phyloP scores from a whole-genome alignment of 1,139 yeast species.

The Geotrichum aggregatum region DNA sequence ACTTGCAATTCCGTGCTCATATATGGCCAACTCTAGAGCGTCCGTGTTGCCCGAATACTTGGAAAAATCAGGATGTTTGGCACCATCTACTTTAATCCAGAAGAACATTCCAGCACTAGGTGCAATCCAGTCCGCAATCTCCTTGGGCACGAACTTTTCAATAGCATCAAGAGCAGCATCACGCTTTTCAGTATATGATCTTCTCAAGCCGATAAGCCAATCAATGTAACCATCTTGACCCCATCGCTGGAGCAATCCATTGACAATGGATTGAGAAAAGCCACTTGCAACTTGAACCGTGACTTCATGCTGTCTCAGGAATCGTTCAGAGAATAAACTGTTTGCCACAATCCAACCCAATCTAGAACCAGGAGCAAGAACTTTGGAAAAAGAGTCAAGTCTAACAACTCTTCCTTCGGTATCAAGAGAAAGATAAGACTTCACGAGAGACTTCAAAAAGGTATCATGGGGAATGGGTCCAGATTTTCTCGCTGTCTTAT shows the following conservation, averaged over 20 bases:
- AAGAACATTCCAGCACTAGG: slow-evolving; percentile 96
- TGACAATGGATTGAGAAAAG: slow-evolving; percentile 65
- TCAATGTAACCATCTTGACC: slow-evolving; percentile 73
- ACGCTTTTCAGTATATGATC: slow-evolving; percentile 73
- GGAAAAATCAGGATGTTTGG: slow-evolving; percentile 71
- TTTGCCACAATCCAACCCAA: slow-evolving; percentile 90
- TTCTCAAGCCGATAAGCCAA: slow-evolving; percentile 84
- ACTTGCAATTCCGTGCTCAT: slow-evolving; percentile 57
- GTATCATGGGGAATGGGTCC: slow-evolving; percentile 39
- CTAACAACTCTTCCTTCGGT: slow-evolving; percentile 87
- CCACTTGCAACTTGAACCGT: slow-evolving; percentile 81
- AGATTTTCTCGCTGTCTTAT: slow-evolving; percentile 40
- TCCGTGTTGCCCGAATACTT: slow-evolving; percentile 53
- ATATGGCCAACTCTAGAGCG: slow-evolving; percentile 60
- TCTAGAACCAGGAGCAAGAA: slow-evolving; percentile 87
- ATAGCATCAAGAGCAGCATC: slow-evolving; percentile 73
- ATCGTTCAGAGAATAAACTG: slow-evolving; percentile 58
- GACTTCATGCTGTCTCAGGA: slow-evolving; percentile 72
- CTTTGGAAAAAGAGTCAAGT: slow-evolving; percentile 88
- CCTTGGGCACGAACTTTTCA: slow-evolving; percentile 55
- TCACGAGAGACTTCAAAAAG: slow-evolving; percentile 64
- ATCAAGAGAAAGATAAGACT: slow-evolving; percentile 75
- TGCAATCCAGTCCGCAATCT: slow-evolving; percentile 45
- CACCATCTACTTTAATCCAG: slow-evolving; percentile 68
- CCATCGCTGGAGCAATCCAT: slow-evolving; percentile 64